phyloP scores from a whole-genome alignment of 352 stramenopile species.

The Pythium aquatile region DNA sequence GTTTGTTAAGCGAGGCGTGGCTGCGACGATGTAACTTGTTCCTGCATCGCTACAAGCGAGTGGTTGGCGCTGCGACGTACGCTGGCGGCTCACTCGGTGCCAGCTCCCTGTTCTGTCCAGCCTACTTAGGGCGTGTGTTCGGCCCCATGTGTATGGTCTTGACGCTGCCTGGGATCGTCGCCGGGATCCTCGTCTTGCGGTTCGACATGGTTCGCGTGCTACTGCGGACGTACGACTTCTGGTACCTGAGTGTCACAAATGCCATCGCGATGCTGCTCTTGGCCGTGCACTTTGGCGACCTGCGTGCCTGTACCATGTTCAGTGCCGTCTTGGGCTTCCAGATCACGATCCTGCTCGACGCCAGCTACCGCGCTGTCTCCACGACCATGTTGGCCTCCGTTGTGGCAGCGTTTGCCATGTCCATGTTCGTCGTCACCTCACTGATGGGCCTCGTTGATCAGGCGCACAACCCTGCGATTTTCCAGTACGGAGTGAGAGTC shows the following conservation, averaged over 20 bases:
- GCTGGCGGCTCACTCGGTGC: not conserved
- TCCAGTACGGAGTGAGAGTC: slow-evolving; percentile 3
- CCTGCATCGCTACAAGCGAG: slow-evolving; percentile 12
- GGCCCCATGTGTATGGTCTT: not conserved
- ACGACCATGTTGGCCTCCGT: slow-evolving; percentile 2
- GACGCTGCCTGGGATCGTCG: slow-evolving; percentile 4
- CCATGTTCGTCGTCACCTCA: slow-evolving; percentile 13
- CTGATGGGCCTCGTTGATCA: slow-evolving; percentile 22
- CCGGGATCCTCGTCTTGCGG: slow-evolving; percentile 18
- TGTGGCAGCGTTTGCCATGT: slow-evolving; percentile 9
- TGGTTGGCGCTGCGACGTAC: not conserved
- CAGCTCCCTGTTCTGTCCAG: slow-evolving; percentile 6
- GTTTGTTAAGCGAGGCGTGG: not conserved
- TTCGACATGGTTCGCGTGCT: slow-evolving; percentile 28
- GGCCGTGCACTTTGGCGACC: slow-evolving; percentile 16
- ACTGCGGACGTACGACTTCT: slow-evolving; percentile 31
- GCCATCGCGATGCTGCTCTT: slow-evolving; percentile 14
- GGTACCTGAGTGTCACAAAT: slow-evolving; percentile 31
- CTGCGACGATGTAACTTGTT: slow-evolving; percentile 8
- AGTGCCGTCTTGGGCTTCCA: slow-evolving; percentile 17
- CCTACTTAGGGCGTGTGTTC: not conserved
- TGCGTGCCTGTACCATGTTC: slow-evolving; percentile 6
- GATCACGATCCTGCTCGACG: slow-evolving; percentile 28
- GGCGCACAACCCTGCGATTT: not conserved
- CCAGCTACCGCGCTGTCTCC: slow-evolving; percentile 18